A percentile compares a stretch with the other conserved stretches of the same genome.
These are phyloP conservation scores for Globisporangium perplexum DNA, from an alignment of 352 stramenopile species.

Conservation along the genomic window DNA sequence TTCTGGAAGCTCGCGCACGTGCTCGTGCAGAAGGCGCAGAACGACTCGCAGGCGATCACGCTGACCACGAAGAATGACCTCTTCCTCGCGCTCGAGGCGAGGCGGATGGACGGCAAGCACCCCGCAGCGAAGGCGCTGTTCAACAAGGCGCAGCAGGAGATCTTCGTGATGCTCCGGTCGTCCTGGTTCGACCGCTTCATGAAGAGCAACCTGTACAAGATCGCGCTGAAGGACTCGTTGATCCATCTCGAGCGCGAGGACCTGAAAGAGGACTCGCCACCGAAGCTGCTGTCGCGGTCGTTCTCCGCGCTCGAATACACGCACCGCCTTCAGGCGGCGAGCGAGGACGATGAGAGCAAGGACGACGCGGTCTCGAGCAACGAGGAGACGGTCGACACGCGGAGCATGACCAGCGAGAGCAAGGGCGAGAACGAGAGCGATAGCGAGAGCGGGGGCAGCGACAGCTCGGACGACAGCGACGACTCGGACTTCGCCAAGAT, in stretches of 20 bases:
- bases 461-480: constrained; percentile 37
- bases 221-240: constrained; percentile 67
- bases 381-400: constrained; percentile 8
- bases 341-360: constrained; percentile 6
- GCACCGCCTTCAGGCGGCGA: constrained; percentile 7
- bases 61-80: constrained; percentile 70
- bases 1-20: constrained; percentile 70
- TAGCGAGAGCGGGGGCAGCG: constrained; percentile 33
- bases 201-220: constrained; percentile 79
- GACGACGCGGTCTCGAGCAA: constrained; percentile 7
- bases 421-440: constrained; percentile 14
- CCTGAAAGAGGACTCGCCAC: constrained; percentile 57
- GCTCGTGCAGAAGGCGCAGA: constrained; percentile 65
- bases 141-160: constrained; percentile 68
- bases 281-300: constrained; percentile 54
- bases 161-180: constrained; percentile 71
- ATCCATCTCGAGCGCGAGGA: constrained; percentile 58
- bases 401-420: constrained; percentile 9
- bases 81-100: constrained; percentile 34
- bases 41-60: constrained; percentile 76
- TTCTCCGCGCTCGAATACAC: constrained; percentile 43
- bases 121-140: constrained; percentile 46
- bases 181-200: constrained; percentile 84
- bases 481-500: constrained; percentile 50
- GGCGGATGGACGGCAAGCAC: constrained; percentile 41